Evolutionary conservation across 495 filamentous ascomycete genomes (phyloP).

Genomic region (Penicillium manginii): DNA sequence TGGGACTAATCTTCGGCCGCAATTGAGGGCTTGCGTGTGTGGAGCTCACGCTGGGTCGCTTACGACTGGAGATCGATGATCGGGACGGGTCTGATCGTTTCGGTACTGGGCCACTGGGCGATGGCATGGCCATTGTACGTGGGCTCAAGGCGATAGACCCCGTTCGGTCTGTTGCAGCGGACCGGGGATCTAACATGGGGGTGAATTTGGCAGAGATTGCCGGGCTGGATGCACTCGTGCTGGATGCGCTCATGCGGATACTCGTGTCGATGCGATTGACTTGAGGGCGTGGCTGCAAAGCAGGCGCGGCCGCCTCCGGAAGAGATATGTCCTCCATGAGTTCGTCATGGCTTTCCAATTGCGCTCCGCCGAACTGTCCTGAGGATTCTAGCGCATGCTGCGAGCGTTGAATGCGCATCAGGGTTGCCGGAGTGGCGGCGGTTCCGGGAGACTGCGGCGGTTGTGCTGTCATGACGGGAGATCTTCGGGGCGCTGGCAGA

Average conservation of each 20-base stretch:
- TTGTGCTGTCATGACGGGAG: conserved; percentile 55
- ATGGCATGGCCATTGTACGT: conserved; percentile 43
- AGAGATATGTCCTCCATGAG: conserved; percentile 69
- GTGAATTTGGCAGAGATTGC: conserved; percentile 37
- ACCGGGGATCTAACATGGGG: conserved; percentile 36
- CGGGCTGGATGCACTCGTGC: conserved; percentile 30
- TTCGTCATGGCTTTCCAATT: conserved; percentile 52
- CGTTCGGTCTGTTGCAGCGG: conserved; percentile 25
- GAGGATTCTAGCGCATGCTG: conserved; percentile 33
- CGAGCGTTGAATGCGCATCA: conserved; percentile 69
- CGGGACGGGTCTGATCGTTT: conserved; percentile 46
- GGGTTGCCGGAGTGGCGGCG: conserved; percentile 80
- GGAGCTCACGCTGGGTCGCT: conserved; percentile 76
- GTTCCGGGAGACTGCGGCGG: conserved; percentile 34
- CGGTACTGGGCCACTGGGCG: conserved; percentile 46
- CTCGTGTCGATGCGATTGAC: conserved; percentile 50
- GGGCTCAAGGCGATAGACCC: conserved; percentile 42
- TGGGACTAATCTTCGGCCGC: conserved; percentile 91
- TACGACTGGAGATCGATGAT: conserved; percentile 45
- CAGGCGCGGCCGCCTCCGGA: conserved; percentile 60
- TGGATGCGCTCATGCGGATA: conserved; percentile 29
- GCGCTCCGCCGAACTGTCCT: conserved; percentile 34
- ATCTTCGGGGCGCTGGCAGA: conserved; percentile 54
- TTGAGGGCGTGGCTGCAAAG: conserved; percentile 36
- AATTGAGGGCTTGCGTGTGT: conserved; percentile 81